Percentiles rank a stretch among this genome's conserved stretches.
These are phyloP conservation scores for Suaeda aralocaspica DNA, from an alignment of 148 eudicot species.

Conservation along the genomic window DNA sequence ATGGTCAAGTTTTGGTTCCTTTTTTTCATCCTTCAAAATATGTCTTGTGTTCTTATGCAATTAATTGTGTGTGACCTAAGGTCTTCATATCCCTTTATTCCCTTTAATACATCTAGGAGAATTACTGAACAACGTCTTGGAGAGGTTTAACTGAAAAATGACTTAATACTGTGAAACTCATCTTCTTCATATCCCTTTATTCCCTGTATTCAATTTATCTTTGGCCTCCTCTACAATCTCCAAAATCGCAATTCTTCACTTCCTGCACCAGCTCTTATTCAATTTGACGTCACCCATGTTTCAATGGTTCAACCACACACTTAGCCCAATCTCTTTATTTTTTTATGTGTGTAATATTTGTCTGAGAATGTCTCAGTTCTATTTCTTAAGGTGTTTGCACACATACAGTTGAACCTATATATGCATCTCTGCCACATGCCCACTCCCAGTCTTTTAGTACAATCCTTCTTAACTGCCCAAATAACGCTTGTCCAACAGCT, in stretches of 20 bases:
- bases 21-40: too few relatives aligned
- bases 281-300: not conserved
- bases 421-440: not conserved
- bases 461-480: not conserved
- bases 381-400: not conserved
- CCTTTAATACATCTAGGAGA: not conserved
- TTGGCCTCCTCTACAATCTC: not conserved
- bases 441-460: not conserved
- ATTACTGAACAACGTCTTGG: too few relatives aligned
- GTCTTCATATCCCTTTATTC: not conserved
- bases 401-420: not conserved
- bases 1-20: too few relatives aligned
- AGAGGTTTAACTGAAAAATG: too few relatives aligned
- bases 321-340: not conserved
- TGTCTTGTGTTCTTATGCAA: too few relatives aligned
- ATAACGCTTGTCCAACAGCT: too few relatives aligned
- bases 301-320: not conserved
- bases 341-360: not conserved
- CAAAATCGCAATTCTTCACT: not conserved
- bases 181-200: not conserved
- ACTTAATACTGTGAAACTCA: too few relatives aligned
- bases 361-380: not conserved
- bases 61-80: not conserved
- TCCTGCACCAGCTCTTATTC: not conserved
- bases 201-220: not conserved